These are phyloP conservation scores for Protomyces inouyei DNA, from an alignment of 1,139 yeast species.

Conservation along the genomic window DNA sequence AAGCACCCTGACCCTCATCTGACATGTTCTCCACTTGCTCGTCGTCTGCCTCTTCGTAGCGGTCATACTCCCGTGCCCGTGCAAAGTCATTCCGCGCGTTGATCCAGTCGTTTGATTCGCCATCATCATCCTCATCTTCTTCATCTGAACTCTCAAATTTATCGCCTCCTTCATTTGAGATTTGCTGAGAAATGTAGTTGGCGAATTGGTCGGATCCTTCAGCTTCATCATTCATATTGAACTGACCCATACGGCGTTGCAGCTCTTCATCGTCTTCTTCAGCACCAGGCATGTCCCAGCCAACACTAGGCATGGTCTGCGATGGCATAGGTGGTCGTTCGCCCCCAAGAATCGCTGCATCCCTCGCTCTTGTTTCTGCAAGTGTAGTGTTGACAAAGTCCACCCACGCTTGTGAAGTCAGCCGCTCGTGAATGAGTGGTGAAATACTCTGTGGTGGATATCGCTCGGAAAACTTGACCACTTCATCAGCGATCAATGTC, in stretches of 20 bases:
- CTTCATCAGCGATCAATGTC: conserved; percentile 93
- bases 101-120: conserved; percentile 14
- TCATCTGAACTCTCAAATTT: conserved; percentile 55
- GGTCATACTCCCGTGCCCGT: conserved; percentile 14
- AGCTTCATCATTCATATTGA: conserved; percentile 36
- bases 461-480: conserved; percentile 82
- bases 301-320: conserved; percentile 35
- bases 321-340: conserved; percentile 44
- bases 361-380: conserved; percentile 85
- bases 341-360: conserved; percentile 92
- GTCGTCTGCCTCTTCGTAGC: conserved; percentile 15
- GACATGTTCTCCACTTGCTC: conserved; percentile 17
- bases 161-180: conserved; percentile 58
- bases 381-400: conserved; percentile 77
- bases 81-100: conserved; percentile 12
- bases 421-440: conserved; percentile 54
- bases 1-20: not conserved
- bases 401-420: conserved; percentile 64
- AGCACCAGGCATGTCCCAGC: conserved; percentile 36
- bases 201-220: conserved; percentile 52
- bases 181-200: conserved; percentile 71
- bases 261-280: conserved; percentile 40
- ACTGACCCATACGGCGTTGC: conserved; percentile 29
- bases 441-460: conserved; percentile 61
- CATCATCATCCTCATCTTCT: conserved; percentile 46